Evolutionary conservation across 148 eudicot genomes (phyloP).

Genomic region (Beta vulgaris): DNA sequence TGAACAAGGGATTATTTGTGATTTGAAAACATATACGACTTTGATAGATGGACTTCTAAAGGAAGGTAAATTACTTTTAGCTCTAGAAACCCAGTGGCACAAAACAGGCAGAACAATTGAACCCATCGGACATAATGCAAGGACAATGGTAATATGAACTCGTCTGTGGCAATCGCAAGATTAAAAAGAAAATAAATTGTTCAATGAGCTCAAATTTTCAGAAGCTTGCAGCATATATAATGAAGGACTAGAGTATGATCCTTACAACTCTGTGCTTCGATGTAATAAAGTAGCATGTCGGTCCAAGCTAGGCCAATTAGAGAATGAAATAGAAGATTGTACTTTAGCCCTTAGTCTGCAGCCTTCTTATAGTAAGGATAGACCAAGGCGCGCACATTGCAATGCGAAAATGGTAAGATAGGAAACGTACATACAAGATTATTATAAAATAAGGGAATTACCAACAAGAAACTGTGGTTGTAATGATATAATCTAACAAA

Average conservation of each 20-base stretch:
- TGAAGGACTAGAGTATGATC: slow-evolving; percentile 59
- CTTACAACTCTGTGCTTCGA: slow-evolving; percentile 52
- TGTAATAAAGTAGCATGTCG: slow-evolving; percentile 73
- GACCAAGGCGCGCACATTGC: slow-evolving; percentile 65
- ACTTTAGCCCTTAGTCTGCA: slow-evolving; percentile 46
- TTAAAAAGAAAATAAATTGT: slow-evolving; percentile 52
- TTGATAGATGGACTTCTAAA: too few relatives aligned
- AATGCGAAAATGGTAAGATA: slow-evolving; percentile 56
- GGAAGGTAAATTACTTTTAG: too few relatives aligned
- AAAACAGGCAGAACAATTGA: slow-evolving; percentile 42
- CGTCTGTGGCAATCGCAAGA: slow-evolving; percentile 45
- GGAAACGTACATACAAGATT: slow-evolving; percentile 67
- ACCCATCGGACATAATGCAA: slow-evolving; percentile 36
- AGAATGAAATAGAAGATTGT: slow-evolving; percentile 67
- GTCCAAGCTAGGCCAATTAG: slow-evolving; percentile 54
- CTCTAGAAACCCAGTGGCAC: too few relatives aligned
- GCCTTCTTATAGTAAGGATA: slow-evolving; percentile 69
- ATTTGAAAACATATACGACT: too few relatives aligned
- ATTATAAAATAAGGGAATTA: too few relatives aligned
- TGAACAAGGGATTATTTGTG: too few relatives aligned
- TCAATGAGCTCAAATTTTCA: slow-evolving; percentile 38
- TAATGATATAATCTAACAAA: too few relatives aligned
- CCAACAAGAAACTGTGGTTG: too few relatives aligned
- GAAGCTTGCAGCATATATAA: slow-evolving; percentile 54
- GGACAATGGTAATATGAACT: slow-evolving; percentile 29